These are phyloP conservation scores for Citrus australasica DNA, from an alignment of 345 rosid species.

Conservation along the genomic window DNA sequence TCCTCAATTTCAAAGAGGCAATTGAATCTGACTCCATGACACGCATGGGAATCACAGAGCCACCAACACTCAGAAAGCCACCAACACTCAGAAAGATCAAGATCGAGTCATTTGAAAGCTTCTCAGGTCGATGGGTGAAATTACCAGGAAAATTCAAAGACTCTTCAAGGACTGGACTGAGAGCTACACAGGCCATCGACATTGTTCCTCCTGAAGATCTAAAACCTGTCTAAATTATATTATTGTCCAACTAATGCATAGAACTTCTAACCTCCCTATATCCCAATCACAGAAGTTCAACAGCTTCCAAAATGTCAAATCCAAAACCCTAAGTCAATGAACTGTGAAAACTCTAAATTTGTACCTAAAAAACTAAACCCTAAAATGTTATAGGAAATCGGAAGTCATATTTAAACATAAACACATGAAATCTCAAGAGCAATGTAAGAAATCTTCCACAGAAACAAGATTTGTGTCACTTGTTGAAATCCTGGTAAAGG, in stretches of 20 bases:
- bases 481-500: background rate
- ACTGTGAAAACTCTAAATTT: slow-evolving; percentile 8
- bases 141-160: slow-evolving; percentile 33
- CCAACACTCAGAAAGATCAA: slow-evolving; percentile 52
- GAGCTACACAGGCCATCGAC: slow-evolving; percentile 60
- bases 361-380: background rate
- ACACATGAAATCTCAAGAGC: background rate
- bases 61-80: slow-evolving; percentile 57
- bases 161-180: slow-evolving; percentile 52
- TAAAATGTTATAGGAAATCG: background rate
- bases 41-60: slow-evolving; percentile 56
- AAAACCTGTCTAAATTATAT: background rate
- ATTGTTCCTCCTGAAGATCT: slow-evolving; percentile 30
- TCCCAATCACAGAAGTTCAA: background rate
- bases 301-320: background rate
- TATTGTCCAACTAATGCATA: background rate
- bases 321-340: background rate
- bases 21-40: slow-evolving; percentile 69
- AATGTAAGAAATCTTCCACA: background rate
- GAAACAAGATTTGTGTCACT: background rate
- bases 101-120: slow-evolving; percentile 39
- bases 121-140: slow-evolving; percentile 25
- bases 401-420: background rate
- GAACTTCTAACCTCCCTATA: slow-evolving; percentile 5
- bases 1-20: slow-evolving; percentile 75